Evolutionary conservation across 495 filamentous ascomycete species (phyloP), one percentile per base, ranked within the genome.

Genomic region (Trichoderma erinaceum): DNA sequence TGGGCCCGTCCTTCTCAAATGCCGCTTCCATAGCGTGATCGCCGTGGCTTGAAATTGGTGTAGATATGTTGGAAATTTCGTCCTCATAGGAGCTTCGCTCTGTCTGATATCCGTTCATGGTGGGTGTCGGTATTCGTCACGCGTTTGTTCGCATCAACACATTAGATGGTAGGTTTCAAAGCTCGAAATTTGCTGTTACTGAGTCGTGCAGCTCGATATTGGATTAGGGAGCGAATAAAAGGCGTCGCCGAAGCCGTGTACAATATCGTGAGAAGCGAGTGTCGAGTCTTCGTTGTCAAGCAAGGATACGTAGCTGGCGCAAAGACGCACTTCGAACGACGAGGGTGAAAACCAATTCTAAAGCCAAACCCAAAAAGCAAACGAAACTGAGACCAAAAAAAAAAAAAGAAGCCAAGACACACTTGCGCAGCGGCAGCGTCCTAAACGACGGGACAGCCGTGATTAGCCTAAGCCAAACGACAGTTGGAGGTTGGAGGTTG

Each of bases 21-120:
- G 2, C 56, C 11, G 8, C 56, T 16, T 72, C 83, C 84, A 65
- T 77, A 82, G 65, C 75, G 74, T 46, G 78, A 76, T 65, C 71
- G 78, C 61, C 84, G 78, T 61, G 71, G 77, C 67, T 80, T 78
- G 65, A 82, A 82, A 21, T 76, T 77, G 70, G 73, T 76, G 46
- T 79, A 16, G 41, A 78, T 78, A 25, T 82, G 80, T 46, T 50
- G 15, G 21, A 48, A 44, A 35, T n/a, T 15, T 52, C 65, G 25
- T 48, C 65, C 44, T 43, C 46, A 46, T 67, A 67, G 23, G 65
- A 52, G 50, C 50, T 67, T 18, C 43, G 32, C 27, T 67, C 65
- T 16, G 25, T 32, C 11, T 52, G 65, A 25, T 67, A 67, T 35
- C 65, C 65, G 44, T 67, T 56, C 65, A 67, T 67, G 44, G 12